Base-by-base conservation (phyloP, 225 moss, liverwort and hornwort species). In the Neckera pumila region DNA sequence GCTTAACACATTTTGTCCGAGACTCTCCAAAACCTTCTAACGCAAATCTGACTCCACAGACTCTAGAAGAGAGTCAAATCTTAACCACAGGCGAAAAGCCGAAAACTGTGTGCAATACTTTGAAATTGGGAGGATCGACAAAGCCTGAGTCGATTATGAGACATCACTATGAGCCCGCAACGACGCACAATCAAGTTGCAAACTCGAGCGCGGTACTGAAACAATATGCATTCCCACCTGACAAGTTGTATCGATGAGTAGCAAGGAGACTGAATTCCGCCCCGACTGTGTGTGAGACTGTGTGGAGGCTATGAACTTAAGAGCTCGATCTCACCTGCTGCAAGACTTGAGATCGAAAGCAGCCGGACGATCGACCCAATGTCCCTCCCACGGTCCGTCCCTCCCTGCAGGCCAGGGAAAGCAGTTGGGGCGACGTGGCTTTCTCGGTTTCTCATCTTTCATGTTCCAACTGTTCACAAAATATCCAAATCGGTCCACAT, bases 341-440 rank as follows among this genome's bases (percentile, higher is more conserved):
- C 22, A 21, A 12, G 79, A 36, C 77, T 77, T 77, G 53, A 16
- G 72, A 45, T n/a, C n/a, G n/a, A 34, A 43, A 28, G 70, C 42
- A 14, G 26, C 26, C 17, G 16, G 51, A 76, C 26, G 78, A 45
- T 45, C n/a, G 45, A n/a, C 38, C 57, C 34, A 27, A 27, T 57
- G 57, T 79, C 40, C 76, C 53, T 40, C 30, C 47, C 74, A 30
- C 11, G 10, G 73, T 31, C 31, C 62, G 19, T 79, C 56, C 79
- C 36, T 79, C 56, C 79, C 57, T 40, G 36, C 76, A 12, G n/a
- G n/a, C n/a, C n/a, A n/a, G 16, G 65, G 21, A 22, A 54, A 17
- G 36, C 54, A 78, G 51, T 40, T 34, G 82, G 82, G 76, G 88
- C 77, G 88, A 88, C 88, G 88, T 88, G 88, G 88, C 88, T 84